Evolutionary conservation across 2,329 filamentous ascomycete species (phyloP).

Genomic region (Cordyceps cicadae): DNA sequence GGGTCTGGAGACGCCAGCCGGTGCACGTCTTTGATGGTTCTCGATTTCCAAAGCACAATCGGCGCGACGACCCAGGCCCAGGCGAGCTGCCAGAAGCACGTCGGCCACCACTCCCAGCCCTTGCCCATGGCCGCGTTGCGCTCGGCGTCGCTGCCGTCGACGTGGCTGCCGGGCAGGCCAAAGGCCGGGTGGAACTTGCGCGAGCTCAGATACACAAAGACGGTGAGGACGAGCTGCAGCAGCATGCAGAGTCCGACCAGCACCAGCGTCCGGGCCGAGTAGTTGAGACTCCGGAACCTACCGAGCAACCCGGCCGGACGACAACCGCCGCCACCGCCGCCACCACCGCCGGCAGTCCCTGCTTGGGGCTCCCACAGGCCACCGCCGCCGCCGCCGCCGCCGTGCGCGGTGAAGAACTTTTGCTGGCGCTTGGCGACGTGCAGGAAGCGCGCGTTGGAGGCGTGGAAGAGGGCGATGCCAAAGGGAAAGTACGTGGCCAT

Average conservation of each 20-base stretch:
- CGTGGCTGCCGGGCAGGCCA: conserved; percentile 52
- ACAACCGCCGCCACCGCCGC: conserved; percentile 5
- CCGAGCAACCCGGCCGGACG: conserved; percentile 17
- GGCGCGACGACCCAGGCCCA: conserved; percentile 55
- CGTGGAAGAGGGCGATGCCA: conserved; percentile 58
- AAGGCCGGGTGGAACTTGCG: conserved; percentile 53
- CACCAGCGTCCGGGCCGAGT: conserved; percentile 37
- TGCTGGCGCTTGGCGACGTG: conserved; percentile 46
- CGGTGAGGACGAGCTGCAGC: conserved; percentile 48
- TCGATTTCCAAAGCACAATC: conserved; percentile 49
- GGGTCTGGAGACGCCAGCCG: conserved; percentile 56
- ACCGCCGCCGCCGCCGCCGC: too few species aligned
- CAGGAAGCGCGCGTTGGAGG: conserved; percentile 52
- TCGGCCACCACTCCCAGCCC: conserved; percentile 61
- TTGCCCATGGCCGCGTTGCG: conserved; percentile 34
- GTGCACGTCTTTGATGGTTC: conserved; percentile 54
- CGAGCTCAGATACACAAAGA: conserved; percentile 53
- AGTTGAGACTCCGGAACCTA: conserved; percentile 28
- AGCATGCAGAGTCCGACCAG: conserved; percentile 47
- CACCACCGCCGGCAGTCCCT: too few species aligned
- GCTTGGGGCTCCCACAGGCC: too few species aligned
- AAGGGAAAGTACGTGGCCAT: conserved; percentile 58
- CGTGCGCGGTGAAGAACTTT: conserved; percentile 19
- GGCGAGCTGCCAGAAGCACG: conserved; percentile 51
- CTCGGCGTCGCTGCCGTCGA: conserved; percentile 43